Base-by-base conservation (phyloP, 345 rosid species). In the Salix koriyanagi region DNA sequence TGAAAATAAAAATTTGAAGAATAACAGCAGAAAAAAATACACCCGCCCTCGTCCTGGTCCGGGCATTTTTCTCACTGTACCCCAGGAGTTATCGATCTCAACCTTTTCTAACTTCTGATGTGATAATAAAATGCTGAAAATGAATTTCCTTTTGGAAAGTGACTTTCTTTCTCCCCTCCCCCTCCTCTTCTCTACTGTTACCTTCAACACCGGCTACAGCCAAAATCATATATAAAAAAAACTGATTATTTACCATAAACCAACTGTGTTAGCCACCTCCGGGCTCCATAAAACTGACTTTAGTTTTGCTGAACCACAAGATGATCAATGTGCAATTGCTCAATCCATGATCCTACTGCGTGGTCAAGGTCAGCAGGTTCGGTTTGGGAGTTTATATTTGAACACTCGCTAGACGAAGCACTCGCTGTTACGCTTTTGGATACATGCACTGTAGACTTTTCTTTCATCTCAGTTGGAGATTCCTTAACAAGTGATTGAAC, bases 231-330 rank as follows among this genome's bases (percentile, higher is more conserved):
- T 41, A 41, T 7, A 79, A 61, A 79, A 81, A 67, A 28, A 61
- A 36, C 67, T 70, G 75, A 65, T 67, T 86, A 87, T 85, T 73
- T 88, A 88, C 91, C 93, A 83, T 34, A 84, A 85, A 85, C 75
- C 84, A 76, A 73, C 79, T 81, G 72, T 84, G 72, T 69, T 67
- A 54, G 44, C 84, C 65, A 81, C 81, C 87, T 86, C 86, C 5
- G 28, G 76, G 58, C 67, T 65, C 73, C 25, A 75, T 23, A 74
- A 79, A 75, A 81, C 71, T 72, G 70, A 8, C 73, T 81, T 85
- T 78, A 85, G 73, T 92, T 94, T 85, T 89, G 97, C 92, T 92
- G 97, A 81, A 94, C 94, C 83, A 94, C 91, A 3, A 91, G 78
- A 52, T 79, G 82, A 69, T 79, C 82, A 70, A 79, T 79, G 88